Percentiles rank a stretch among this genome's conserved stretches.
Conservation (phyloP, 371 early-diverging fungal species). For the Mucor saturninus region DNA sequence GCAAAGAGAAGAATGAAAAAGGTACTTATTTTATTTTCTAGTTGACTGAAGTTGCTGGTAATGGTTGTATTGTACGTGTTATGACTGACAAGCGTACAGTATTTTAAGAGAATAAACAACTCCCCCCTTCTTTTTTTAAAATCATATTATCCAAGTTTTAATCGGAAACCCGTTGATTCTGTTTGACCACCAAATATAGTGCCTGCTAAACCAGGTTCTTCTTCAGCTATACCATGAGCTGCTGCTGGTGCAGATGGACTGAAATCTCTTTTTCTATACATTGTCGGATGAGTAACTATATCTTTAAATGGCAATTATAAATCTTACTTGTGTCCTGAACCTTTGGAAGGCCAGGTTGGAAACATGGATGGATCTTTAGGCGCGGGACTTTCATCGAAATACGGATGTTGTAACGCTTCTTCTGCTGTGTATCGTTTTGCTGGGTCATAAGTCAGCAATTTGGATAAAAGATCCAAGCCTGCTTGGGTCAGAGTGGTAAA, state of each 20-base stretch:
- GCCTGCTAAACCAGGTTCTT: slow-evolving; percentile 52
- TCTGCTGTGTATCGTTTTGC: slow-evolving; percentile 84
- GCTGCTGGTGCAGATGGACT: slow-evolving; percentile 73
- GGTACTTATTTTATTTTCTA: slow-evolving; percentile 30
- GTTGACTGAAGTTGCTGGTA: slow-evolving; percentile 83
- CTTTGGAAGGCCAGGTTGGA: slow-evolving; percentile 94
- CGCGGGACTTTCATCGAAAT: slow-evolving; percentile 87
- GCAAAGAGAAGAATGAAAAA: not conserved
- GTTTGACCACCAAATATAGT: slow-evolving; percentile 58
- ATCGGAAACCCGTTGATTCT: slow-evolving; percentile 63
- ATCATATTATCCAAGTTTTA: slow-evolving; percentile 44
- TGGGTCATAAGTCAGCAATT: slow-evolving; percentile 91
- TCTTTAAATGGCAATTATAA: not conserved
- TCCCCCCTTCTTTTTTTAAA: not conserved
- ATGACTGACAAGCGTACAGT: slow-evolving; percentile 86
- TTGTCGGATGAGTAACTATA: not conserved
- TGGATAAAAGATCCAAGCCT: slow-evolving; percentile 81
- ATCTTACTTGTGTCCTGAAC: slow-evolving; percentile 69
- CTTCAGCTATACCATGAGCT: slow-evolving; percentile 57
- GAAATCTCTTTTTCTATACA: slow-evolving; percentile 42
- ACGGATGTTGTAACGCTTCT: slow-evolving; percentile 83
- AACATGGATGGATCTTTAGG: slow-evolving; percentile 94
- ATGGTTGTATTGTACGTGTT: slow-evolving; percentile 87
- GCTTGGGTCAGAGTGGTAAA: slow-evolving; percentile 77
- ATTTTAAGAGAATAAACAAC: slow-evolving; percentile 27